Evolutionary conservation across 305 asterid species (phyloP).

Genomic region (Solanum aculeatissimum): DNA sequence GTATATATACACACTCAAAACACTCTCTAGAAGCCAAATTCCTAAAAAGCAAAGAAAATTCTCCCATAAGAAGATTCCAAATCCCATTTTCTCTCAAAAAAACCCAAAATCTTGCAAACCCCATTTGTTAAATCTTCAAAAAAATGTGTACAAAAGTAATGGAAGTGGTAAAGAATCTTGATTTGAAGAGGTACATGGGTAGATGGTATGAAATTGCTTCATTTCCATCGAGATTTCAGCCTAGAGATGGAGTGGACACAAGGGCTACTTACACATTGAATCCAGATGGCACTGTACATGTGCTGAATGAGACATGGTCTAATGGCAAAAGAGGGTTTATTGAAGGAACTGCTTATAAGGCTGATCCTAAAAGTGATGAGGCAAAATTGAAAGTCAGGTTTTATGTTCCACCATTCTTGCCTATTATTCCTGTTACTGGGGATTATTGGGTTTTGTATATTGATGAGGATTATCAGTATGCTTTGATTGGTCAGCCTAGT

Average conservation of each 20-base stretch:
- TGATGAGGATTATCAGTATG: conserved; percentile 26
- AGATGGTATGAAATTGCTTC: conserved; percentile 42
- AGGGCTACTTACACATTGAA: conserved; percentile 30
- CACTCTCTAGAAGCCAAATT: not conserved
- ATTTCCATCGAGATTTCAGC: conserved; percentile 26
- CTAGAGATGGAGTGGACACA: conserved; percentile 22
- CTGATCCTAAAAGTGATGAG: conserved; percentile 25
- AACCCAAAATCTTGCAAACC: not conserved
- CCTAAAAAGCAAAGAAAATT: not conserved
- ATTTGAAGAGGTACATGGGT: conserved; percentile 26
- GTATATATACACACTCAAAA: not conserved
- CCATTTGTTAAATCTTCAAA: not conserved
- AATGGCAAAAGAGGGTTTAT: conserved; percentile 18
- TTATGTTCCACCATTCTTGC: conserved; percentile 34
- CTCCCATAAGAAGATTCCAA: not conserved
- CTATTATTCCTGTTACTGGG: conserved; percentile 24
- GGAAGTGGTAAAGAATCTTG: conserved; percentile 21
- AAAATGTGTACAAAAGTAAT: conserved; percentile 20
- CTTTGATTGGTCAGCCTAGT: conserved; percentile 25
- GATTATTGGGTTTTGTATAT: conserved; percentile 33
- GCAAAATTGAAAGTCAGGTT: conserved; percentile 36
- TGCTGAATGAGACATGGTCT: conserved; percentile 28
- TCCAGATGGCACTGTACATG: conserved; percentile 23
- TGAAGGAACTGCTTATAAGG: conserved; percentile 26
- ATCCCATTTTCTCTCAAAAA: not conserved